A percentile compares a stretch with the other conserved stretches of the same genome.
These are phyloP conservation scores for Eremochloa ophiuroides DNA, from an alignment of 176 grass and related monocot genomes.

Conservation along the genomic window DNA sequence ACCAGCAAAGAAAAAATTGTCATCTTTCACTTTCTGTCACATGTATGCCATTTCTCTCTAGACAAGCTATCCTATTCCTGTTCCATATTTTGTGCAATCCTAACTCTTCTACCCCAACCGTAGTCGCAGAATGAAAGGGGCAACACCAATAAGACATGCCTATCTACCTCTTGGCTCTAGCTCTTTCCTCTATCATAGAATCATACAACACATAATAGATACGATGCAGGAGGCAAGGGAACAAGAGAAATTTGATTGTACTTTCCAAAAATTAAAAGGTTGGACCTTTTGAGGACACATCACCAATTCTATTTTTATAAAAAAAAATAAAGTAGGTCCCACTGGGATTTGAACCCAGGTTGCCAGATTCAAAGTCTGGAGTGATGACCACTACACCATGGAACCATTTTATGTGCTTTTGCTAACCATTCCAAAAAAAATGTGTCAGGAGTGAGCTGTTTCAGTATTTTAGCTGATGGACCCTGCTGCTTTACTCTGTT, in stretches of 20 bases:
- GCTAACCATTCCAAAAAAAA: background rate
- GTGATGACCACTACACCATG: slow-evolving; percentile 92
- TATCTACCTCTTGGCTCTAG: background rate
- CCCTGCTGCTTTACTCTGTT: background rate
- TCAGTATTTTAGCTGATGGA: background rate
- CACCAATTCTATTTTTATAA: background rate
- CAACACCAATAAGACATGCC: too few species aligned
- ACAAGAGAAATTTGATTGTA: background rate
- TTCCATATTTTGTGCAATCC: background rate
- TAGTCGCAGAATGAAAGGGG: background rate
- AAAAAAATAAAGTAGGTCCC: slow-evolving; percentile 34
- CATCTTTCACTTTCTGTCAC: background rate
- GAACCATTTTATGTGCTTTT: slow-evolving; percentile 28
- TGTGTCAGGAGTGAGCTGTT: background rate
- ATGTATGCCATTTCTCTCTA: background rate
- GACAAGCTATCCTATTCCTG: background rate
- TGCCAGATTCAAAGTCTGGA: slow-evolving; percentile 84
- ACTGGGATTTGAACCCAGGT: slow-evolving; percentile 84
- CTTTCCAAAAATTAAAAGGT: background rate
- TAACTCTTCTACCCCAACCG: background rate
- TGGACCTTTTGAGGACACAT: background rate
- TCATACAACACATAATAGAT: background rate
- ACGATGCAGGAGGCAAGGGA: background rate
- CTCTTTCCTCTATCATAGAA: background rate
- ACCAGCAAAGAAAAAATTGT: too few species aligned